Evolutionary conservation across 176 grass and related monocot species (phyloP).

Genomic region (Secale cereale): DNA sequence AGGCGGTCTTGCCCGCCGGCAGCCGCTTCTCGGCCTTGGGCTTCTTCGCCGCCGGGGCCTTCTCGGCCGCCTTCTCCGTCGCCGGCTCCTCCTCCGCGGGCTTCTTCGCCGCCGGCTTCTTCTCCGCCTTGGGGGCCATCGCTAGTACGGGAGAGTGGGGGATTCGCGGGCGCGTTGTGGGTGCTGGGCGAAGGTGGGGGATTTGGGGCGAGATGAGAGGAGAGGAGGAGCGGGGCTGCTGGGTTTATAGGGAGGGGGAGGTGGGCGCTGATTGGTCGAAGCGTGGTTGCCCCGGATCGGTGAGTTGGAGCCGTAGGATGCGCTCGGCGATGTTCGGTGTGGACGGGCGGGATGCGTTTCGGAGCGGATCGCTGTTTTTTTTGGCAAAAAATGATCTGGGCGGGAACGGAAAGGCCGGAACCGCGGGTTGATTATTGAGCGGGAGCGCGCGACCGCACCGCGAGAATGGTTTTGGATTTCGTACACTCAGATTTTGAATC

Average conservation of each 20-base stretch:
- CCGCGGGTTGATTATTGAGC: no score
- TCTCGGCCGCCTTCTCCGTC: background rate
- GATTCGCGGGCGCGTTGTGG: background rate
- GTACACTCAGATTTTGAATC: no score
- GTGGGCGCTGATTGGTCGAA: background rate
- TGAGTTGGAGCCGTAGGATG: background rate
- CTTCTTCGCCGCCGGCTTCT: constrained; percentile 10
- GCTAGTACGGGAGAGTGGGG: background rate
- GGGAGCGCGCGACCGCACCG: no score
- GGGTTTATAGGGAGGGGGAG: background rate
- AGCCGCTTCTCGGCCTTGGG: background rate
- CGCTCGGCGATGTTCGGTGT: background rate
- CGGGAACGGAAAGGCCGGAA: no score
- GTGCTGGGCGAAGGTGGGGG: background rate
- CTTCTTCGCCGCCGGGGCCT: background rate
- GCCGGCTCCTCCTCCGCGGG: background rate
- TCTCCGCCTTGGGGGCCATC: background rate
- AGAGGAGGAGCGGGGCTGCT: background rate
- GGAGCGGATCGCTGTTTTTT: background rate
- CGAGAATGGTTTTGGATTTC: no score
- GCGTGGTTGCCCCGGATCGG: background rate
- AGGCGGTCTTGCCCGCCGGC: background rate
- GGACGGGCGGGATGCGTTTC: background rate
- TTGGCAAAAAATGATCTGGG: no score
- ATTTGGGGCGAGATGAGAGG: background rate